Conservation (phyloP, 2,329 filamentous ascomycete genomes). For the Chaetomiaceae sp. region DNA sequence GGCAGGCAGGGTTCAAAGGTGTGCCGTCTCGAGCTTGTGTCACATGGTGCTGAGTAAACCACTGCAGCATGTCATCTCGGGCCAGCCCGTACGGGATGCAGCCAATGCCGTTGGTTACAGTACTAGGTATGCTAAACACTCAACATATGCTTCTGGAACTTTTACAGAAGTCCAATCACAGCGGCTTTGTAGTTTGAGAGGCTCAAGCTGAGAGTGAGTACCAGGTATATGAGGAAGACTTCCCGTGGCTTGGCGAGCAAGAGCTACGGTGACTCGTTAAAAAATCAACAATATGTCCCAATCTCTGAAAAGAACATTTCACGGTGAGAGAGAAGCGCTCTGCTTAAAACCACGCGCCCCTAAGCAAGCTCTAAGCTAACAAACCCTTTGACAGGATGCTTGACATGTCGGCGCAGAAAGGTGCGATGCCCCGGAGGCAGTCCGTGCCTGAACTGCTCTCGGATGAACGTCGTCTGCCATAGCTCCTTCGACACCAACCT, state of each 20-base stretch:
- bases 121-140: no score
- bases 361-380: neutral
- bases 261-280: no score
- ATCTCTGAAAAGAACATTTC: conserved; percentile 20
- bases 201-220: no score
- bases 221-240: no score
- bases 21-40: neutral
- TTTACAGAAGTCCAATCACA: no score
- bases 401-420: conserved; percentile 24
- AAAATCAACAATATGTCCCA: conserved; percentile 15
- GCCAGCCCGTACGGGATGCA: neutral
- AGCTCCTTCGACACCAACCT: conserved; percentile 24
- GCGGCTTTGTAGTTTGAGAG: no score
- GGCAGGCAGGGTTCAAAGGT: neutral
- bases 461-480: conserved; percentile 24
- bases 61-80: conserved; percentile 1
- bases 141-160: no score
- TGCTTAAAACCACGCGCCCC: no score
- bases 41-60: conserved; percentile 13
- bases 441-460: conserved; percentile 23
- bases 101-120: no score
- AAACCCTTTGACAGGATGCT: conserved; percentile 14
- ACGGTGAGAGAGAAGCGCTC: conserved; percentile 18
- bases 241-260: no score
- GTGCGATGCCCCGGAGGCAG: conserved; percentile 22